A percentile compares a stretch with the other conserved stretches of the same genome.
Evolutionary conservation across 257 asterid genomes (phyloP).

Genomic region (Penstemon eatonii): DNA sequence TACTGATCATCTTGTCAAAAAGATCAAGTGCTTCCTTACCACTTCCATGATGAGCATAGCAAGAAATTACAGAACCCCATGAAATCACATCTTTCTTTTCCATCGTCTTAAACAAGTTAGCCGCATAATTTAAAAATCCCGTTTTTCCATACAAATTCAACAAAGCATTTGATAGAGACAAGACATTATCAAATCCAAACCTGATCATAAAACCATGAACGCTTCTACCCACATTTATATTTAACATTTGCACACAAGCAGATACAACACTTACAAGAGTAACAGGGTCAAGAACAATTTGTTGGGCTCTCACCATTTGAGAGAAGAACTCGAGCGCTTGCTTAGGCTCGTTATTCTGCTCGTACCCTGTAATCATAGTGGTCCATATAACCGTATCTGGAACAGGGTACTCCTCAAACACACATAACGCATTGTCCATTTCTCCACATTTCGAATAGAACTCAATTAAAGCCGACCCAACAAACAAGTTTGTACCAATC

Average conservation of each 20-base stretch:
- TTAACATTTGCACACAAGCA: slow-evolving; percentile 55
- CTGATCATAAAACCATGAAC: slow-evolving; percentile 59
- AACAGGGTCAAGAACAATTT: slow-evolving; percentile 41
- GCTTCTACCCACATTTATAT: slow-evolving; percentile 56
- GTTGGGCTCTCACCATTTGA: slow-evolving; percentile 35
- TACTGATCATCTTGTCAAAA: slow-evolving; percentile 46
- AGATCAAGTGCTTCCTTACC: slow-evolving; percentile 48
- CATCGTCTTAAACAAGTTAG: slow-evolving; percentile 53
- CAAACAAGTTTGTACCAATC: slow-evolving; percentile 46
- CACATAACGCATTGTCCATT: slow-evolving; percentile 50
- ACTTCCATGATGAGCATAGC: slow-evolving; percentile 68
- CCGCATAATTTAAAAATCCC: slow-evolving; percentile 42
- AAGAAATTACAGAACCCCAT: slow-evolving; percentile 74
- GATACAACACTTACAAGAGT: slow-evolving; percentile 62
- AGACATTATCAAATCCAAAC: slow-evolving; percentile 34
- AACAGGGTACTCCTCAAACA: slow-evolving; percentile 57
- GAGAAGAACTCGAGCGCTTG: slow-evolving; percentile 48
- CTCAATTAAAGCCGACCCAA: slow-evolving; percentile 64
- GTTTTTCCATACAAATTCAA: slow-evolving; percentile 61
- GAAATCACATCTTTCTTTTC: slow-evolving; percentile 66
- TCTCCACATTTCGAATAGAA: slow-evolving; percentile 68
- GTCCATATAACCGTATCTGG: slow-evolving; percentile 80
- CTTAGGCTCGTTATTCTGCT: slow-evolving; percentile 46
- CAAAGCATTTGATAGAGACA: slow-evolving; percentile 52
- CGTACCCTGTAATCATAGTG: slow-evolving; percentile 59